Evolutionary conservation across 2,329 filamentous ascomycete species (phyloP).

Genomic region (Stachybotrys echinatus): DNA sequence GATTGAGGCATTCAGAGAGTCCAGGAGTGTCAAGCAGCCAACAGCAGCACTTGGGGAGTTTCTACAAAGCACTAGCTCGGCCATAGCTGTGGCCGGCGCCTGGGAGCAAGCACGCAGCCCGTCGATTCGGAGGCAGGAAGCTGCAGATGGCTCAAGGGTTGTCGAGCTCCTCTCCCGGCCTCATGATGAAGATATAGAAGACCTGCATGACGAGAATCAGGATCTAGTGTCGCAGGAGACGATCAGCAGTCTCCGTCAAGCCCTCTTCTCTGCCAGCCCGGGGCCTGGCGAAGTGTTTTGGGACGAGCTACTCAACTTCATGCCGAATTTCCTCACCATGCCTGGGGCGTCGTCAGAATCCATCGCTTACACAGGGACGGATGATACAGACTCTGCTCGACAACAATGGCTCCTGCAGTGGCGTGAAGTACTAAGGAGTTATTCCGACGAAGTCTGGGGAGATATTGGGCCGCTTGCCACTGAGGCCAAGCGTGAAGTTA

Average conservation of each 20-base stretch:
- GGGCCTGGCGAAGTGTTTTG: conserved; percentile 18
- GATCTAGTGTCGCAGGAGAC: conserved; percentile 21
- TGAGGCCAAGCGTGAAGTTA: conserved; percentile 52
- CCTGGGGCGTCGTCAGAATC: conserved; percentile 3
- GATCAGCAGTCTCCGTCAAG: conserved; percentile 25
- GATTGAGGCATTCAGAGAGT: not conserved
- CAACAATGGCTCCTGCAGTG: conserved; percentile 49
- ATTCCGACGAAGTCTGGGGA: conserved; percentile 66
- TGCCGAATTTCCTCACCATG: conserved; percentile 34
- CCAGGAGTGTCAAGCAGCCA: not conserved
- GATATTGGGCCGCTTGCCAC: conserved; percentile 51
- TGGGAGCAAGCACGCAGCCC: not conserved
- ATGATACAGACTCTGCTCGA: conserved; percentile 31
- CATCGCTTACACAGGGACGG: conserved; percentile 30
- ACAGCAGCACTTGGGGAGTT: not conserved
- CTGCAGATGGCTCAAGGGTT: conserved; percentile 24
- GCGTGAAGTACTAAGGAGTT: conserved; percentile 49
- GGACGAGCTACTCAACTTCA: conserved; percentile 46
- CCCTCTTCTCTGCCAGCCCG: conserved; percentile 26
- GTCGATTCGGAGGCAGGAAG: conserved; percentile 19
- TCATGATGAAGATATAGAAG: conserved; percentile 11
- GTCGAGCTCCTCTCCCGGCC: conserved; percentile 27
- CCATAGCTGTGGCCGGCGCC: not conserved
- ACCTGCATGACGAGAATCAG: conserved; percentile 15
- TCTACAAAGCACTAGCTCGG: not conserved